These are phyloP conservation scores for Saitoella complicata DNA, from an alignment of 805 yeast species.

Conservation along the genomic window DNA sequence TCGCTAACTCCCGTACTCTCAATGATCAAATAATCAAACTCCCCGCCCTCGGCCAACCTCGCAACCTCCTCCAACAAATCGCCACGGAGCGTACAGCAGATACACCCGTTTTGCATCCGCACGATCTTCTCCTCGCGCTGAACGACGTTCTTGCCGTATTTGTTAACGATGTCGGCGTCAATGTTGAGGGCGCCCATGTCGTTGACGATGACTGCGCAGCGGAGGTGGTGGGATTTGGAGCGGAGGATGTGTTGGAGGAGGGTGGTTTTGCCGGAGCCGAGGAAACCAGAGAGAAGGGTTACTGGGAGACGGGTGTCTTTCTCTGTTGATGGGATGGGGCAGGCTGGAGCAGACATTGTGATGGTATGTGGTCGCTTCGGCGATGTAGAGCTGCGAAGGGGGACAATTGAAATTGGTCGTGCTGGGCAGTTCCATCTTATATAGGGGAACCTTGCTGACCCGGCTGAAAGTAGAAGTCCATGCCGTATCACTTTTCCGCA, in stretches of 20 bases:
- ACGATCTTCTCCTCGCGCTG: conserved; percentile 29
- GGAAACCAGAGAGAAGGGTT: conserved; percentile 31
- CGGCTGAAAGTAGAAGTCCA: too few relatives aligned
- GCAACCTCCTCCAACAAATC: conserved; percentile 31
- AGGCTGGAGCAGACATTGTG: too few relatives aligned
- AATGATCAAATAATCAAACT: conserved; percentile 28
- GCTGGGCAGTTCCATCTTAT: too few relatives aligned
- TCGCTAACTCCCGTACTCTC: conserved; percentile 34
- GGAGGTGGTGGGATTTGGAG: conserved; percentile 23
- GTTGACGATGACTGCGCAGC: conserved; percentile 31
- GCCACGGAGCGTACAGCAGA: conserved; percentile 33
- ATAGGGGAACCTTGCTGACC: too few relatives aligned
- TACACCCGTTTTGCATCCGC: conserved; percentile 33
- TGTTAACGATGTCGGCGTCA: conserved; percentile 27
- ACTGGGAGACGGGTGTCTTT: conserved; percentile 21
- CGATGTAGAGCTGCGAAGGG: too few relatives aligned
- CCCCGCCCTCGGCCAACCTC: conserved; percentile 21
- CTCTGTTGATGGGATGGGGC: too few relatives aligned
- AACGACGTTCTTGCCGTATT: conserved; percentile 23
- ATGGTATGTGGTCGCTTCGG: too few relatives aligned
- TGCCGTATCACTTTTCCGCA: too few relatives aligned
- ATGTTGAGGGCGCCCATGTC: conserved; percentile 30
- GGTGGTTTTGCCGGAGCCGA: conserved; percentile 29
- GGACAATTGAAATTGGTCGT: too few relatives aligned
- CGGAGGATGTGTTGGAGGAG: conserved; percentile 29